These are phyloP conservation scores for Typha latifolia DNA, from an alignment of 176 grass and related monocot genomes.

Conservation along the genomic window DNA sequence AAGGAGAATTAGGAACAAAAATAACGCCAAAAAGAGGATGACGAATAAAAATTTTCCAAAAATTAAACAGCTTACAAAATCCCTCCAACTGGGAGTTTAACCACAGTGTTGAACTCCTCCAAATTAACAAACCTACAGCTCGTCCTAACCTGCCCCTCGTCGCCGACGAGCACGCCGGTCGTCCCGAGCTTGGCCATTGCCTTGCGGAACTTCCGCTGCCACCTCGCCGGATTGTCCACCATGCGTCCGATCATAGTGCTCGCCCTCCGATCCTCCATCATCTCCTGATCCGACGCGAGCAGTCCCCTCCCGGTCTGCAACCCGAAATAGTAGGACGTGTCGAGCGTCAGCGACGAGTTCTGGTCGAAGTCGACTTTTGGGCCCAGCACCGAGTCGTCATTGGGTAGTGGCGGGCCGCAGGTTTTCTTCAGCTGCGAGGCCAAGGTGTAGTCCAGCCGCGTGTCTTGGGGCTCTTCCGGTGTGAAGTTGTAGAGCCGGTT, in stretches of 20 bases:
- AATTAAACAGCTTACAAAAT: too few species aligned
- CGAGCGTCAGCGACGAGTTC: conserved; percentile 15
- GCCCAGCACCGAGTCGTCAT: not conserved
- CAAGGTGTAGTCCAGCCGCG: not conserved
- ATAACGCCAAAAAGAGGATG: too few species aligned
- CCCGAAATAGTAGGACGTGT: conserved; percentile 39
- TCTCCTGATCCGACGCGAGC: conserved; percentile 37
- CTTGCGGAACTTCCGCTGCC: conserved; percentile 34
- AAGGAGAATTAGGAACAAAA: too few species aligned
- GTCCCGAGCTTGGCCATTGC: conserved; percentile 41
- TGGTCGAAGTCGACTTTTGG: conserved; percentile 44
- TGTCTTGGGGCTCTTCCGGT: not conserved
- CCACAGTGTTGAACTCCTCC: too few species aligned
- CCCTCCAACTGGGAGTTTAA: too few species aligned
- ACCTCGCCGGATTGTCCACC: conserved; percentile 10
- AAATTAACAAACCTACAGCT: not conserved
- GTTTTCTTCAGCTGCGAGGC: conserved; percentile 24
- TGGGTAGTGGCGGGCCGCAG: not conserved
- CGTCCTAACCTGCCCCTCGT: conserved; percentile 19
- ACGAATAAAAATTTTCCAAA: too few species aligned
- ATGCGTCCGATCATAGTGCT: conserved; percentile 15
- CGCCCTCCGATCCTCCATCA: conserved; percentile 23
- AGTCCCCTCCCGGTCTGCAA: conserved; percentile 27
- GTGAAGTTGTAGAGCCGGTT: conserved; percentile 49
- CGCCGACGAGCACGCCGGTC: conserved; percentile 28